Evolutionary conservation across 805 yeast species (phyloP).

Genomic region (Zygotorulaspora florentina): DNA sequence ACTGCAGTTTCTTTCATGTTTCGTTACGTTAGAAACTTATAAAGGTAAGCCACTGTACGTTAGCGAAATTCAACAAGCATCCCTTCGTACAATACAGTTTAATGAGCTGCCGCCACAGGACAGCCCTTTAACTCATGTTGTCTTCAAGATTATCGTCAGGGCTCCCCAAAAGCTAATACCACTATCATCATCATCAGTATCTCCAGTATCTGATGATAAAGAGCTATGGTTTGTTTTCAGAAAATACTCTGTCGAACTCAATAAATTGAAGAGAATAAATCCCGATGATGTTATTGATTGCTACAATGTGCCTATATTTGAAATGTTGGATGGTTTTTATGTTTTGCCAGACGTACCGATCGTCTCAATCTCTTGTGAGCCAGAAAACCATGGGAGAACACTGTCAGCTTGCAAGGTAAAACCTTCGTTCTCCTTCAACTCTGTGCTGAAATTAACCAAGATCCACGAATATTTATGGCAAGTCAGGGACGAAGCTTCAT

Average conservation of each 20-base stretch:
- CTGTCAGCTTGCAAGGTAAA: constrained; percentile 6
- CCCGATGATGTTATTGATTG: constrained; percentile 9
- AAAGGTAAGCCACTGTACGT: constrained; percentile 22
- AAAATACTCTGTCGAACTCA: constrained; percentile 18
- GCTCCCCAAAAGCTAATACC: constrained; percentile 14
- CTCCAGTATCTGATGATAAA: constrained; percentile 2
- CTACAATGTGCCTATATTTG: constrained; percentile 23
- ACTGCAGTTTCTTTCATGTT: constrained; percentile 20
- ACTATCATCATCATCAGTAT: background rate
- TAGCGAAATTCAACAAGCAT: constrained; percentile 27
- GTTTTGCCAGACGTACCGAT: constrained; percentile 8
- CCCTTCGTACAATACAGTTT: constrained; percentile 18
- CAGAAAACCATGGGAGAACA: constrained; percentile 3
- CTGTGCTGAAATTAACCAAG: constrained; percentile 27
- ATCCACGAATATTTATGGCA: constrained; percentile 28
- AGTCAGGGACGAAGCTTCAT: constrained; percentile 18
- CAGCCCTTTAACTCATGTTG: constrained; percentile 14
- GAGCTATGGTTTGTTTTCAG: constrained; percentile 19
- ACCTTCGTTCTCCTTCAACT: constrained; percentile 27
- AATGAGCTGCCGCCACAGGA: constrained; percentile 25
- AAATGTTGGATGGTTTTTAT: constrained; percentile 26
- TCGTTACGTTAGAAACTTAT: constrained; percentile 21
- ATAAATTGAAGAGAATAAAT: constrained; percentile 14
- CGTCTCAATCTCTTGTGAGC: background rate
- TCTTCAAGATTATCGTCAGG: constrained; percentile 20